Conservation (phyloP, 2,329 filamentous ascomycete genomes). For the Colletotrichum horii region DNA sequence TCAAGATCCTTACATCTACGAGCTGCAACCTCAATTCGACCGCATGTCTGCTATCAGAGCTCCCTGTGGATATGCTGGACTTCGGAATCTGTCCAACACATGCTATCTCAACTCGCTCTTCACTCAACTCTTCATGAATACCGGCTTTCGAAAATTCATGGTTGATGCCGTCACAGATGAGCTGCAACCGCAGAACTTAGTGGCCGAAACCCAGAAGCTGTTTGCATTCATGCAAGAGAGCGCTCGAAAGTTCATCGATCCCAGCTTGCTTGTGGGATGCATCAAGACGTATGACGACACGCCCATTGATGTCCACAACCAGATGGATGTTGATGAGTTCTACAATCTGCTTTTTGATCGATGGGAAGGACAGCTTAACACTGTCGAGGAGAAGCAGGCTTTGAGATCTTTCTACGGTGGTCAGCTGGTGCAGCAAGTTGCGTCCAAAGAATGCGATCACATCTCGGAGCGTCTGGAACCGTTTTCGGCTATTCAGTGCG, state of each 20-base stretch:
- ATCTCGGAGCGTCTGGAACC: slow-evolving; percentile 90
- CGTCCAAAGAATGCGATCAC: slow-evolving; percentile 92
- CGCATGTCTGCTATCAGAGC: slow-evolving; percentile 73
- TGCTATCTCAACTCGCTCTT: slow-evolving; percentile 97
- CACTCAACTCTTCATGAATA: slow-evolving; percentile 96
- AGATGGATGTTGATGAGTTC: slow-evolving; percentile 99
- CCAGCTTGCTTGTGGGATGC: slow-evolving; percentile 72
- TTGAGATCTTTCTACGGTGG: slow-evolving; percentile 90
- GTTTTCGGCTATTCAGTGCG: slow-evolving; percentile 94
- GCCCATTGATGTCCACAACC: slow-evolving; percentile 82
- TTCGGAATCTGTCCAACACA: slow-evolving; percentile 93
- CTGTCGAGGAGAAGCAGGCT: slow-evolving; percentile 68
- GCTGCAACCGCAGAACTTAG: slow-evolving; percentile 66
- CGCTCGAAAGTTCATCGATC: slow-evolving; percentile 75
- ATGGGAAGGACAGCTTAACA: slow-evolving; percentile 81
- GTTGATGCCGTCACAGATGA: slow-evolving; percentile 66
- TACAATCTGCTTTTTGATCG: slow-evolving; percentile 93
- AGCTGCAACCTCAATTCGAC: slow-evolving; percentile 68
- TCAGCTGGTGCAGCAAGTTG: slow-evolving; percentile 91
- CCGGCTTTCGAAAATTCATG: slow-evolving; percentile 85
- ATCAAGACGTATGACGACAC: slow-evolving; percentile 85
- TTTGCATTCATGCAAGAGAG: slow-evolving; percentile 89
- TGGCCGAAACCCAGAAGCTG: slow-evolving; percentile 78
- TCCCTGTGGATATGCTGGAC: slow-evolving; percentile 81
- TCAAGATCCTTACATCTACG: slow-evolving; percentile 61